phyloP scores from a whole-genome alignment of 176 grass and related monocot species.

The Oryza longistaminata region DNA sequence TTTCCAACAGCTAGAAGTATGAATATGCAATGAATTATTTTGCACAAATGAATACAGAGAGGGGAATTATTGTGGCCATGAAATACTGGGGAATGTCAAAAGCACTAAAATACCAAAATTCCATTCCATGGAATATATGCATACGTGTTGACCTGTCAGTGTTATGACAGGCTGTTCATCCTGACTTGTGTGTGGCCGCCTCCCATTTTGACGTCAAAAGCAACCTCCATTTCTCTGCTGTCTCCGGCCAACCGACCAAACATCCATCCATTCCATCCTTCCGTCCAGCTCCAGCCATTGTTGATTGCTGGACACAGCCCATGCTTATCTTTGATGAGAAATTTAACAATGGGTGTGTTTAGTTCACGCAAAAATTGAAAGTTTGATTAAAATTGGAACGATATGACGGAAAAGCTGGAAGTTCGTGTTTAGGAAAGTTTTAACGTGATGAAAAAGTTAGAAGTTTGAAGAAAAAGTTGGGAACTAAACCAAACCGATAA shows the following conservation, averaged over 20 bases:
- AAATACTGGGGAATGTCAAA: neutral
- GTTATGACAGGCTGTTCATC: neutral
- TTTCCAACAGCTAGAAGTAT: neutral
- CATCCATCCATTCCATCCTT: neutral
- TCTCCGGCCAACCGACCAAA: slow-evolving; percentile 41
- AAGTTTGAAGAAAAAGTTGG: too few species aligned
- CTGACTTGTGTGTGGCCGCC: slow-evolving; percentile 20
- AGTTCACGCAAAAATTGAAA: too few species aligned
- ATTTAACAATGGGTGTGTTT: too few species aligned
- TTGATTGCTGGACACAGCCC: neutral
- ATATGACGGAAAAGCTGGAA: too few species aligned
- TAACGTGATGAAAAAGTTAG: too few species aligned
- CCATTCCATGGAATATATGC: neutral
- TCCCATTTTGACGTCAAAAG: slow-evolving; percentile 26
- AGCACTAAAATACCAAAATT: neutral
- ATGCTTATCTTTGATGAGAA: neutral
- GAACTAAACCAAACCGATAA: too few species aligned
- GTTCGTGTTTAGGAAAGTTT: too few species aligned
- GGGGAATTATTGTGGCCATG: neutral
- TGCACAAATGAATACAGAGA: too few species aligned
- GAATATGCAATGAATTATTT: too few species aligned
- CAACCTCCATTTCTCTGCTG: neutral
- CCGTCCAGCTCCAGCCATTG: neutral
- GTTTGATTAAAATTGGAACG: too few species aligned
- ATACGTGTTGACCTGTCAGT: neutral